A percentile compares a stretch with the other conserved stretches of the same genome.
Conservation (phyloP, 192 early-diverging fungal species). For the Podila epicladia region DNA sequence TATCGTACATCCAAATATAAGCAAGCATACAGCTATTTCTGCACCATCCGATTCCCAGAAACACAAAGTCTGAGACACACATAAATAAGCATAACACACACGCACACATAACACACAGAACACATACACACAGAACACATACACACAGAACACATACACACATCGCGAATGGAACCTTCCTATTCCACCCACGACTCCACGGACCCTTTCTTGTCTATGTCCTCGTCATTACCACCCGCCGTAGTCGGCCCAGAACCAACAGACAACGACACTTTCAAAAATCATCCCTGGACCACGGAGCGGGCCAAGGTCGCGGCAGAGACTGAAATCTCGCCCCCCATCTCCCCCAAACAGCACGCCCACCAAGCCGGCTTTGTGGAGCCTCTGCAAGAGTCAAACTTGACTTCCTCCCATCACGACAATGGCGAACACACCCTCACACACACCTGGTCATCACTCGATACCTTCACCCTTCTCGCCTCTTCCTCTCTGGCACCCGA, state of each 20-base stretch:
- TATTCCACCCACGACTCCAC: too few relatives aligned
- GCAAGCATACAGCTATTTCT: too few relatives aligned
- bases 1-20: not conserved
- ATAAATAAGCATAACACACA: not conserved
- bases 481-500: not conserved
- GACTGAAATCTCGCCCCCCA: slow-evolving; percentile 38
- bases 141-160: too few relatives aligned
- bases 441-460: slow-evolving; percentile 9
- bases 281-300: slow-evolving; percentile 40
- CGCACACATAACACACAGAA: not conserved
- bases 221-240: too few relatives aligned
- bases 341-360: slow-evolving; percentile 46
- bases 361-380: slow-evolving; percentile 24
- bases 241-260: too few relatives aligned
- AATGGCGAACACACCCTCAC: not conserved
- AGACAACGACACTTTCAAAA: slow-evolving; percentile 13
- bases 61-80: not conserved
- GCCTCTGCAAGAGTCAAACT: slow-evolving; percentile 34
- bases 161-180: too few relatives aligned
- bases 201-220: too few relatives aligned
- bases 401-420: slow-evolving; percentile 6
- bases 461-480: slow-evolving; percentile 2
- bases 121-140: not conserved
- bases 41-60: too few relatives aligned
- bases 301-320: slow-evolving; percentile 43